Evolutionary conservation across 2,329 filamentous ascomycete genomes (phyloP), one percentile per base, ranked within the genome.

Genomic region (Penicillium nordicum): DNA sequence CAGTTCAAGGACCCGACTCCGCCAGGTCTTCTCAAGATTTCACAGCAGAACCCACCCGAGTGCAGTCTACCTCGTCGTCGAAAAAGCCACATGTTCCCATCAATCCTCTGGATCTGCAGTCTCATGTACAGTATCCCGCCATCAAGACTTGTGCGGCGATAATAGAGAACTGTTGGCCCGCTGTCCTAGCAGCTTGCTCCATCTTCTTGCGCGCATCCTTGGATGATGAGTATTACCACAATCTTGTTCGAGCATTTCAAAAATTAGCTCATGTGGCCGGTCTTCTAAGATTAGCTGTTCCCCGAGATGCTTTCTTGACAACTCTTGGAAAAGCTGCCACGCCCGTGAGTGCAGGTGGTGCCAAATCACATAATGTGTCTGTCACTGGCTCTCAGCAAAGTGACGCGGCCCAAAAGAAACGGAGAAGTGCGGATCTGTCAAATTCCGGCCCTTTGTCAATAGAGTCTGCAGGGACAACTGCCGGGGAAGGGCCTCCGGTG

Each of bases 221-320:
- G 4, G 94, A 99, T 70, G 88, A 90, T 1, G 92, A 97, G 51
- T 97, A 94, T 65, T 99, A 97, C 67, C 92, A 97, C 63, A 86
- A 88, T 10, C 79, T 99, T 1, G 93, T 99, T 25, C 85, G 94
- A 63, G 90, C 93, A 0, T 96, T 97, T 64, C 94, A 99, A 67
- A 92, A 95, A 62, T 90, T 99, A 67, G 89, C 94, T 0, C 95
- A 99, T 70, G 93, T 97, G 3, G 91, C 94, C 38, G 95, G 94
- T 5, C 79, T 99, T 45, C 76, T 99, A 9, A 86, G 92, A 60
- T 82, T 97, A 10, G 79, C 83, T 12, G 97, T 93, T 0, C 92
- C 94, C 0, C 83, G 94, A 62, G 94, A 99, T 79, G 94, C 94
- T 0, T 95, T 99, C 67, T 79, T 99, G 34, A 97, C 94, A 0